These are phyloP conservation scores for Penstemon davidsonii DNA, from an alignment of 257 asterid genomes.

Conservation along the genomic window DNA sequence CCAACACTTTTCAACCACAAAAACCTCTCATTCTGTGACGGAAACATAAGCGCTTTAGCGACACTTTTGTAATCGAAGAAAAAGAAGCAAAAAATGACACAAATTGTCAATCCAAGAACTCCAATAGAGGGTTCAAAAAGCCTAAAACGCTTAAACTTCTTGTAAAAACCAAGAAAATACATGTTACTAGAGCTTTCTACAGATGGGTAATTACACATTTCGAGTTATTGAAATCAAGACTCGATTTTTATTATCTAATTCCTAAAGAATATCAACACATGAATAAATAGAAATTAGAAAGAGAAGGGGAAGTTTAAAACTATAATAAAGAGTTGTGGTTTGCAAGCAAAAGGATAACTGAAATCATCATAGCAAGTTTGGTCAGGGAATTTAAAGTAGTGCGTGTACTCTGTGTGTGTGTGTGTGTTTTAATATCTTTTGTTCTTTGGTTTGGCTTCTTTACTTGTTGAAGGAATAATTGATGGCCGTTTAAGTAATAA, in stretches of 20 bases:
- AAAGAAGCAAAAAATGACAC: slow-evolving; percentile 61
- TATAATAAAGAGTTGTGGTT: slow-evolving; percentile 30
- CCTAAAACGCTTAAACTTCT: slow-evolving; percentile 71
- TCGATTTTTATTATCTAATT: slow-evolving; percentile 23
- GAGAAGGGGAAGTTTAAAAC: slow-evolving; percentile 4
- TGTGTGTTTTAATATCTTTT: background rate
- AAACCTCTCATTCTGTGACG: slow-evolving; percentile 57
- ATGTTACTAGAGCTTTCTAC: slow-evolving; percentile 24
- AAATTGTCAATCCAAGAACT: slow-evolving; percentile 62
- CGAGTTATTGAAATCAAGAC: slow-evolving; percentile 25
- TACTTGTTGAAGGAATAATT: slow-evolving; percentile 54
- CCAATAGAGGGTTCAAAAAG: slow-evolving; percentile 78
- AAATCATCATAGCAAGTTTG: slow-evolving; percentile 49
- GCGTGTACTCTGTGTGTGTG: too few relatives aligned
- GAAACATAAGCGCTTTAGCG: slow-evolving; percentile 48
- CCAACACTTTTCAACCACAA: slow-evolving; percentile 58
- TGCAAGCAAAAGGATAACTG: slow-evolving; percentile 48
- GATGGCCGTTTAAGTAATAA: slow-evolving; percentile 7
- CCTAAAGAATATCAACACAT: background rate
- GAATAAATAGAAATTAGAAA: too few relatives aligned
- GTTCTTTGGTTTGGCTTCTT: slow-evolving; percentile 40
- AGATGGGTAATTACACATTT: slow-evolving; percentile 48
- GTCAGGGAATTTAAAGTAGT: background rate
- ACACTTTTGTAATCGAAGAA: slow-evolving; percentile 61
- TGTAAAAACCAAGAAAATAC: slow-evolving; percentile 44